Base-by-base conservation (phyloP, 1,284 basidiomycete genomes). In the Vanrija sp. region DNA sequence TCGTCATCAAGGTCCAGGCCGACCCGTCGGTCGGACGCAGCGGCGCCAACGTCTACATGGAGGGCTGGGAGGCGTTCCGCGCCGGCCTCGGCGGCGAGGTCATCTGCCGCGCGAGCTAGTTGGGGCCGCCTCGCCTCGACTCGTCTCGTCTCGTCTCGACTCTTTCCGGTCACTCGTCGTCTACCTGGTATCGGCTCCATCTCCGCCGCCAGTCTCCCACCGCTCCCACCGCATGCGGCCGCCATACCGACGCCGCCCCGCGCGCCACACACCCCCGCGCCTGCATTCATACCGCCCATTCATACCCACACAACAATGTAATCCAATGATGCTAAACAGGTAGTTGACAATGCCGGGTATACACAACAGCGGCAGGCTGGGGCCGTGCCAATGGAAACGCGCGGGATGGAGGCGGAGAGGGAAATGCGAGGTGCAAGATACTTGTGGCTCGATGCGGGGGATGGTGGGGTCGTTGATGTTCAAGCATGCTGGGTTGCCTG, bases 61-160 rank as follows among this genome's bases (percentile, higher is more conserved):
- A 76, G 52, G 75, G 75, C 8, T 76, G 73, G 73, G 72, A 76
- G 56, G 75, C 75, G 27, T 76, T 68, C 70, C 60, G 73, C 51
- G 66, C 66, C 15, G 75, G 75, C 19, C 58, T 72, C 36, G 75
- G 75, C 16, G 75, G 75, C 25, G 75, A 76, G 64, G 61, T 76
- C 39, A 55, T 76, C 37, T 73, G 73, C 56, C 60, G 73, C 42
- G 72, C 66, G 8, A 50, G 53, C 20, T 61, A 57, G 43, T 37
- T 43, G 54, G 10, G 41, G 51, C 3, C 4, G 15, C 0, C 27
- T 14, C 50, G 27, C 10, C n/a, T 19, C 39, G 9, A 37, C 19
- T 18, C 43, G 10, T n/a, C 43, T 25, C 36, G 12, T 23, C 38
- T 25, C 44, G 19, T 10, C n/a, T 22, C 31, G 43, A 39, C 54